Evolutionary conservation across 2,329 filamentous ascomycete genomes (phyloP).

Genomic region (Teratosphaeria pseudoeucalypti): DNA sequence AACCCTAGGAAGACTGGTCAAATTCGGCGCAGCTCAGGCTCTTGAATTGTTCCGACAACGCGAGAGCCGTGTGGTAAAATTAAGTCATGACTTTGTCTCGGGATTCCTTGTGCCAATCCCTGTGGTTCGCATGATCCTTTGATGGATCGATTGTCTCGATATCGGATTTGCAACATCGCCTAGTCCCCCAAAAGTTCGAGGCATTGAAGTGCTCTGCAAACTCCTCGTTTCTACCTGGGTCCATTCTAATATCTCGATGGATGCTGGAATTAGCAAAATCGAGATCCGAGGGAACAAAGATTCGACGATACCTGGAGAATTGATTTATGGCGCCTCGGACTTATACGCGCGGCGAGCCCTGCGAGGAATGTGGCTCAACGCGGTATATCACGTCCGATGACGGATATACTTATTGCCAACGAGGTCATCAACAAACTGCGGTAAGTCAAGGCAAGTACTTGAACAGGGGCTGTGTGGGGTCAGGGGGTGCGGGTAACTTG

Average conservation of each 20-base stretch:
- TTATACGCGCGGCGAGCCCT: constrained; percentile 3
- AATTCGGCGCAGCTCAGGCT: too few relatives aligned
- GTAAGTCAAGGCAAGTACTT: constrained; percentile 32
- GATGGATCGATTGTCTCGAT: too few relatives aligned
- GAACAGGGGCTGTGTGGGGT: not conserved
- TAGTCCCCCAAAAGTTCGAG: too few relatives aligned
- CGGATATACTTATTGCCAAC: constrained; percentile 67
- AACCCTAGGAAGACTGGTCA: not conserved
- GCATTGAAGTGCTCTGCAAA: too few relatives aligned
- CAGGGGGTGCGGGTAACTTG: too few relatives aligned
- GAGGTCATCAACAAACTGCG: constrained; percentile 64
- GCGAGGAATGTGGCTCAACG: constrained; percentile 55
- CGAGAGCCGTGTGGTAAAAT: too few relatives aligned
- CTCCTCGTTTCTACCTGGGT: too few relatives aligned
- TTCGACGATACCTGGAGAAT: constrained; percentile 10
- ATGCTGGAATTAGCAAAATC: not conserved
- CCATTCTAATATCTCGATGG: not conserved
- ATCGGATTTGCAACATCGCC: too few relatives aligned
- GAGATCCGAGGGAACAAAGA: not conserved
- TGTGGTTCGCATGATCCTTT: too few relatives aligned
- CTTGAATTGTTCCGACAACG: too few relatives aligned
- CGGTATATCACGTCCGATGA: constrained; percentile 61
- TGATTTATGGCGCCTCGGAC: not conserved
- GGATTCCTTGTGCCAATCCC: too few relatives aligned
- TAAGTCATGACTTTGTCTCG: too few relatives aligned